A percentile compares a stretch with the other conserved stretches of the same genome.
These are phyloP conservation scores for Tylopilus intermedius DNA, from an alignment of 768 basidiomycete species.

Conservation along the genomic window DNA sequence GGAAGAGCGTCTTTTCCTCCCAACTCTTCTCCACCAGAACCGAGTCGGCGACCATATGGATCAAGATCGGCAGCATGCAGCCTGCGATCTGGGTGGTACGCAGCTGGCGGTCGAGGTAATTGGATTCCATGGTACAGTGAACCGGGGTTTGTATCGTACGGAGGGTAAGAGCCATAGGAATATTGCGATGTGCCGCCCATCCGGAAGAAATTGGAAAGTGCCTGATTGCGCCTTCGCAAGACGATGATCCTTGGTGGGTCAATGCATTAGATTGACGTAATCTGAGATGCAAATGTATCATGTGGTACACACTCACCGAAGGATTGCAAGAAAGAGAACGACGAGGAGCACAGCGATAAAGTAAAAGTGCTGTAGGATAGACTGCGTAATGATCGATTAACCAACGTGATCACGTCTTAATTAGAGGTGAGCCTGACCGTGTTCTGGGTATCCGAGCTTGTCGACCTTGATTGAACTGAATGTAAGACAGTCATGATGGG, in stretches of 20 bases:
- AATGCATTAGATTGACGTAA: slow-evolving; percentile 1
- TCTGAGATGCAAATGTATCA: neutral
- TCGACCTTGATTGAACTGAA: slow-evolving; percentile 1
- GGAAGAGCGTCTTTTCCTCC: slow-evolving; percentile 45
- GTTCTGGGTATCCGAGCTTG: neutral
- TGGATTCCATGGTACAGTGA: slow-evolving; percentile 15
- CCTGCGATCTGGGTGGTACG: slow-evolving; percentile 18
- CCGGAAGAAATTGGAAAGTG: slow-evolving; percentile 20
- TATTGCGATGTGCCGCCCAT: neutral
- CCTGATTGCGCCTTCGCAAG: slow-evolving; percentile 21
- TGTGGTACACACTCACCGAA: slow-evolving; percentile 14
- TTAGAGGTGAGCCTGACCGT: slow-evolving; percentile 13
- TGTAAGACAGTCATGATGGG: slow-evolving; percentile 9
- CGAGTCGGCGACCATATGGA: slow-evolving; percentile 35
- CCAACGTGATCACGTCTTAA: neutral
- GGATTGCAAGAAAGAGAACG: slow-evolving; percentile 13
- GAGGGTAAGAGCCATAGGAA: slow-evolving; percentile 3
- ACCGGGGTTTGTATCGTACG: neutral
- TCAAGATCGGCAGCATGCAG: slow-evolving; percentile 37
- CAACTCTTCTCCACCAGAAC: slow-evolving; percentile 28
- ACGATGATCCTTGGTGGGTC: slow-evolving; percentile 15
- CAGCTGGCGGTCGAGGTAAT: slow-evolving; percentile 20
- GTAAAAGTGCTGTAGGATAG: slow-evolving; percentile 21
- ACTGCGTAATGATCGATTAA: slow-evolving; percentile 7
- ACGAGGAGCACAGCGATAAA: slow-evolving; percentile 17